These are phyloP conservation scores for Arthroderma uncinatum DNA, from an alignment of 2,329 filamentous ascomycete species.

Conservation along the genomic window DNA sequence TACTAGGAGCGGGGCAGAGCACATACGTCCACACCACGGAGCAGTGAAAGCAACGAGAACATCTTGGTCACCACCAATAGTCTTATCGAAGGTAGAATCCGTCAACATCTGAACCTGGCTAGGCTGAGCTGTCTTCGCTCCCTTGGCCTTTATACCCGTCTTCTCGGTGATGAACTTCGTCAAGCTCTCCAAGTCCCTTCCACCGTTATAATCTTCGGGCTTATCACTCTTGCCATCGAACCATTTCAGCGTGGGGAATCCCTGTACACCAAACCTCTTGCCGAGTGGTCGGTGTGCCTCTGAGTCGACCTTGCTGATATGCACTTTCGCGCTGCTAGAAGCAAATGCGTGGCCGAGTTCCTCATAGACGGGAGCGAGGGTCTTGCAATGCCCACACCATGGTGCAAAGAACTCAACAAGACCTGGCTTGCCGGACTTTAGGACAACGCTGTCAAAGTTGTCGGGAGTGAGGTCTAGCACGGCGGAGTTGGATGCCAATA, in stretches of 20 bases:
- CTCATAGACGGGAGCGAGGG: slow-evolving; percentile 85
- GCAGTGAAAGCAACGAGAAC: slow-evolving; percentile 95
- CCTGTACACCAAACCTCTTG: slow-evolving; percentile 76
- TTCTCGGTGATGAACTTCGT: slow-evolving; percentile 72
- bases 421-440: slow-evolving; percentile 86
- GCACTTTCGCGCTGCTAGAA: slow-evolving; percentile 61
- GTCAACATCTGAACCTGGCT: slow-evolving; percentile 71
- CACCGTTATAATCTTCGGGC: slow-evolving; percentile 74
- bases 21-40: slow-evolving; percentile 96
- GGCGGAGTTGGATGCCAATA: slow-evolving; percentile 60
- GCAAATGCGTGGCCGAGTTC: slow-evolving; percentile 69
- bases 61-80: slow-evolving; percentile 74
- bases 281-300: slow-evolving; percentile 78
- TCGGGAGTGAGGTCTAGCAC: slow-evolving; percentile 79
- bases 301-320: slow-evolving; percentile 92
- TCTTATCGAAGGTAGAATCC: slow-evolving; percentile 64
- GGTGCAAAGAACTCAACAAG: slow-evolving; percentile 97
- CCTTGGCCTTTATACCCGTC: slow-evolving; percentile 71
- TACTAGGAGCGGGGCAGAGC: slow-evolving; percentile 7
- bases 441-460: slow-evolving; percentile 85
- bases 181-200: slow-evolving; percentile 78
- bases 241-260: slow-evolving; percentile 95
- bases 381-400: slow-evolving; percentile 99
- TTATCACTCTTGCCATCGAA: slow-evolving; percentile 90
- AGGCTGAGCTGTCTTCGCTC: slow-evolving; percentile 47